These are phyloP conservation scores for Pseudogymnoascus sp. DNA, from an alignment of 2,329 filamentous ascomycete species.

Conservation along the genomic window DNA sequence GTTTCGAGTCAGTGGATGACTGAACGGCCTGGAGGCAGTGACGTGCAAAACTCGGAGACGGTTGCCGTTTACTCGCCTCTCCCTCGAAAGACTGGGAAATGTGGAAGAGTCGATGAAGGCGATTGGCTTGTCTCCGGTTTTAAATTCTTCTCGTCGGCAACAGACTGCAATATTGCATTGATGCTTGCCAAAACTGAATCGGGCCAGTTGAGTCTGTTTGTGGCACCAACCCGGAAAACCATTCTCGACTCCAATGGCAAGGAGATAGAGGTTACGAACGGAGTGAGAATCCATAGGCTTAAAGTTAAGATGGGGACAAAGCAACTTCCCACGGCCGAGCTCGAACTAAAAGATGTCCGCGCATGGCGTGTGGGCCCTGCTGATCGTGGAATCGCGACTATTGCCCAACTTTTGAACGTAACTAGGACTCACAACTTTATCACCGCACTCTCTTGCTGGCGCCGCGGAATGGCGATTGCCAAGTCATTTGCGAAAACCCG, in stretches of 20 bases:
- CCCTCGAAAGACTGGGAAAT: constrained; percentile 8
- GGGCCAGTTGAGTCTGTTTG: constrained; percentile 11
- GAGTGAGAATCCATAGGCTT: constrained; percentile 12
- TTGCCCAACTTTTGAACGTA: constrained; percentile 12
- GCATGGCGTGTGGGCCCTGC: constrained; percentile 9
- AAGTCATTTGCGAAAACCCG: constrained; percentile 35
- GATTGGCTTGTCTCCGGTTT: constrained; percentile 13
- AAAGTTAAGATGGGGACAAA: constrained; percentile 14
- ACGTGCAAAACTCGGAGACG: constrained; percentile 46
- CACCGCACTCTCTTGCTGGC: constrained; percentile 32
- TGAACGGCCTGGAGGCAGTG: constrained; percentile 44
- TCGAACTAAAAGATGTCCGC: constrained; percentile 12
- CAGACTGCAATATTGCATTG: constrained; percentile 12
- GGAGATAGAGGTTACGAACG: constrained; percentile 12
- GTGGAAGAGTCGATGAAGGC: constrained; percentile 12
- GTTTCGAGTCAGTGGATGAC: constrained; percentile 53
- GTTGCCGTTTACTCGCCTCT: constrained; percentile 28
- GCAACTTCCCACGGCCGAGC: constrained; percentile 14
- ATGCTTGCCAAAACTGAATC: constrained; percentile 13
- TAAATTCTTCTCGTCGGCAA: constrained; percentile 13
- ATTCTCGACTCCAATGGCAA: constrained; percentile 7
- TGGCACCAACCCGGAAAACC: constrained; percentile 11
- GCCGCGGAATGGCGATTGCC: constrained; percentile 34
- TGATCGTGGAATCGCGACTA: constrained; percentile 12
- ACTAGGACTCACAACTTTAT: constrained; percentile 36